These are phyloP conservation scores for Corallochytrium limacisporum DNA, from an alignment of 78 protist genomes.

Conservation along the genomic window DNA sequence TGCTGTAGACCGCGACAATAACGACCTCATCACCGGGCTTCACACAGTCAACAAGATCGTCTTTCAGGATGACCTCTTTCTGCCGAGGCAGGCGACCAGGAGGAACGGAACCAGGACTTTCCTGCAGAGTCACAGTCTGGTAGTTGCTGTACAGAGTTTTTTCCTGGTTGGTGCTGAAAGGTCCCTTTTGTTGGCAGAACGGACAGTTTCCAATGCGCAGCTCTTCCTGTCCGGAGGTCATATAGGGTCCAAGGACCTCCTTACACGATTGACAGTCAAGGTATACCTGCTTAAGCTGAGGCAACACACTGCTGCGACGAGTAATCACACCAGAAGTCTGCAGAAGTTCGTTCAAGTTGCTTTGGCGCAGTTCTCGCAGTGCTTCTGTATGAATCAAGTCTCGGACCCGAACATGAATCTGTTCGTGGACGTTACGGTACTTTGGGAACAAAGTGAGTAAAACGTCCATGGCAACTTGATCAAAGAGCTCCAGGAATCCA, in stretches of 20 bases:
- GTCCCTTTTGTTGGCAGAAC: constrained; percentile 61
- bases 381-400: constrained; percentile 72
- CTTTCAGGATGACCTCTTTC: constrained; percentile 73
- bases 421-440: constrained; percentile 25
- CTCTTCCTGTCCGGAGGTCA: background rate
- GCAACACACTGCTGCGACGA: constrained; percentile 83
- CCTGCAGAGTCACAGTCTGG: constrained; percentile 80
- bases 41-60: constrained; percentile 82
- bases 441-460: constrained; percentile 21
- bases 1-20: background rate
- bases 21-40: constrained; percentile 95
- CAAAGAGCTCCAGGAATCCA: constrained; percentile 69
- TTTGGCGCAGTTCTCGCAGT: constrained; percentile 82
- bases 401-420: constrained; percentile 78
- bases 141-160: constrained; percentile 88
- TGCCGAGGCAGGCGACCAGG: constrained; percentile 97
- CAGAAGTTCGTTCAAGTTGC: constrained; percentile 66
- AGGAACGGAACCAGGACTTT: constrained; percentile 95
- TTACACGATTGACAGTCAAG: constrained; percentile 81
- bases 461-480: constrained; percentile 42
- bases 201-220: constrained; percentile 35
- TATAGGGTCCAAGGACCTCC: constrained; percentile 54
- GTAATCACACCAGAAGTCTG: constrained; percentile 87
- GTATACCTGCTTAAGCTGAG: constrained; percentile 68
- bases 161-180: constrained; percentile 51